Base-by-base conservation (phyloP, 2,329 filamentous ascomycete species). In the Allantophomopsis cytisporea region DNA sequence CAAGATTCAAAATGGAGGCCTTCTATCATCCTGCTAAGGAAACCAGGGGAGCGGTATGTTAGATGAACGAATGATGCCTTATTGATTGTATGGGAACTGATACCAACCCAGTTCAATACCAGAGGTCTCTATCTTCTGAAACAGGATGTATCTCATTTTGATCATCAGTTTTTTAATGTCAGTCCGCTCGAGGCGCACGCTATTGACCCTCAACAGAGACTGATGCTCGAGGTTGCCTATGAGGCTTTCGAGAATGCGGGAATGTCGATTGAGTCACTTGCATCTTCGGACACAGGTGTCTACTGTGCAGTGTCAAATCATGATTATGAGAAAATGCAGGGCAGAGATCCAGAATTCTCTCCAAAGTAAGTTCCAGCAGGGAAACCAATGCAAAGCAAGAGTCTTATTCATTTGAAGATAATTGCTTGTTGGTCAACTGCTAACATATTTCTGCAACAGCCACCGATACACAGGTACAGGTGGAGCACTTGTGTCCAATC, bases 401-500 rank as follows among this genome's bases (percentile, higher is more conserved):
- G 18, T 20, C 7, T 7, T 20, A 7, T 20, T 20, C 4, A 20
- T 20, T 20, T 20, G 18, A 20, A 20, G 18, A 20, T 20, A 20
- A 20, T 4, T 20, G 18, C 4, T 4, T 4, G 4, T 20, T 20
- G 18, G 18, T 20, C 18, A 20, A 20, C 18, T 7, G 18, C 18
- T 20, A 20, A 20, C 7, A 20, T 7, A 20, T 20, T 20, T 4
- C 7, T 20, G 18, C 7, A 20, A 36, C 44, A 21, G 47, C 35
- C 8, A 37, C 41, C 2, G 12, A 35, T 36, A n/a, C 32, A 40
- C 49, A 42, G 2, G 40, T 45, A 11, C 18, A 20, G 18, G 18
- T 20, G 18, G 18, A 20, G 50, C 48, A 5, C 51, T 64, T 2
- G 30, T 60, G 5, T 47, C 61, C 0, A 65, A 65, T 40, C 54